These are phyloP conservation scores for Diplogelasinospora grovesii DNA, from an alignment of 495 filamentous ascomycete species.

Conservation along the genomic window DNA sequence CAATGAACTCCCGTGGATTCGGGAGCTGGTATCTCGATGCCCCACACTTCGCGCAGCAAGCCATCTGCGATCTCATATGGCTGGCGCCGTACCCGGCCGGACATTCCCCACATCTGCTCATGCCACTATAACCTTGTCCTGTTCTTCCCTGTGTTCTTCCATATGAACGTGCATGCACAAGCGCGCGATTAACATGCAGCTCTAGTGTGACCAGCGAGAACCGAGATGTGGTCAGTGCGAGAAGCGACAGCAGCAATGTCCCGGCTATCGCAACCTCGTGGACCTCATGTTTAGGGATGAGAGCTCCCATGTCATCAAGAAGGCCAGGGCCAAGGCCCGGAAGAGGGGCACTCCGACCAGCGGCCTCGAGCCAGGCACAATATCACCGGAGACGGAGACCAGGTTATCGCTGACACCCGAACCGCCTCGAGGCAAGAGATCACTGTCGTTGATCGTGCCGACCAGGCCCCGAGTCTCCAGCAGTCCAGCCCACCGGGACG, in stretches of 20 bases:
- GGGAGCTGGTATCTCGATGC: too few relatives aligned
- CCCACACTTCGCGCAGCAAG: neutral
- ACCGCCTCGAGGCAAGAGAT: slow-evolving; percentile 11
- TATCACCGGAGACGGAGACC: slow-evolving; percentile 13
- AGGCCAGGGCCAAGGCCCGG: slow-evolving; percentile 42
- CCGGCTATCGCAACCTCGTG: slow-evolving; percentile 62
- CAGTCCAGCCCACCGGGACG: slow-evolving; percentile 10
- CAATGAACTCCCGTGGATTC: too few relatives aligned
- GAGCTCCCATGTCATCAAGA: slow-evolving; percentile 59
- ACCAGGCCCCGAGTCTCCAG: slow-evolving; percentile 6
- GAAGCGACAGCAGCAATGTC: slow-evolving; percentile 54
- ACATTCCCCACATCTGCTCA: neutral
- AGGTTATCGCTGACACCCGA: slow-evolving; percentile 22
- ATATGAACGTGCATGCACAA: neutral
- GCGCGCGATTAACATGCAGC: slow-evolving; percentile 11
- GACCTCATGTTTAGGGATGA: slow-evolving; percentile 70
- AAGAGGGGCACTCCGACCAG: too few relatives aligned
- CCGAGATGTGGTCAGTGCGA: slow-evolving; percentile 63
- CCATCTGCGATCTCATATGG: neutral
- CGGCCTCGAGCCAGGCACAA: slow-evolving; percentile 7
- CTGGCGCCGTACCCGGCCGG: neutral
- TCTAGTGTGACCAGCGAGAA: slow-evolving; percentile 58
- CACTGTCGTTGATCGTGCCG: slow-evolving; percentile 17
- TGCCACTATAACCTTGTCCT: neutral
- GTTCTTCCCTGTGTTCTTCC: neutral